Base-by-base conservation (phyloP, 2,329 filamentous ascomycete genomes). In the Fusarium sp. region DNA sequence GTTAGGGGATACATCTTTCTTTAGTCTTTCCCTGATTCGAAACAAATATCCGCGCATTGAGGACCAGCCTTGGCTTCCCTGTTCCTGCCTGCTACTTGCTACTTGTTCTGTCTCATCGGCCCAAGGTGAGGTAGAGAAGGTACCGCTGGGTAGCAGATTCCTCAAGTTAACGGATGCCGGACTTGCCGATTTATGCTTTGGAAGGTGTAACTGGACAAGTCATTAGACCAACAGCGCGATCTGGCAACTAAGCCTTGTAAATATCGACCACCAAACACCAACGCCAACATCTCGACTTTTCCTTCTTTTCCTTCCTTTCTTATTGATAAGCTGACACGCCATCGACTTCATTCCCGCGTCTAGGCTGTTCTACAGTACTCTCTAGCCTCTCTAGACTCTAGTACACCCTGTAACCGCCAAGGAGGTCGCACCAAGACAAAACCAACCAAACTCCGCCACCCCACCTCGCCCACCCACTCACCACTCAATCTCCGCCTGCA, bases 391-490 rank as follows among this genome's bases (percentile, higher is more conserved):
- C 17, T 19, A n/a, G 32, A 17, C 32, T 36, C 32, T 36, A 36
- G 12, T 32, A n/a, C 34, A 9, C 39, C 62, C 36, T 24, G 38
- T 51, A 54, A 62, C 62, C 51, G 56, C 47, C 53, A 57, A 65
- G 57, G 32, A 63, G 51, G 38, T 68, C 65, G 60, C 65, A 68
- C 65, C 65, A 57, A 65, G 32, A 47, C 62, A 56, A 60, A 56
- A 30, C 44, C 55, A 42, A 55, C 24, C 42, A 57, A 47, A 67
- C 65, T 68, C 65, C 65, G 65, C 65, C 65, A 62, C 65, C 65
- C 65, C 65, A 68, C 65, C 48, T 42, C 45, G 34, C 17, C 17
- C 34, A 36, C 28, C 28, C 14, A 15, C 34, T 10, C 4, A 17
- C 34, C 34, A 36, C 34, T 36, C 34, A 57, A 57, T 54, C 55